Percentiles rank a stretch among this genome's conserved stretches.
phyloP scores from a whole-genome alignment of 768 basidiomycete genomes.

The Rhodosporidiobolus odoratus region DNA sequence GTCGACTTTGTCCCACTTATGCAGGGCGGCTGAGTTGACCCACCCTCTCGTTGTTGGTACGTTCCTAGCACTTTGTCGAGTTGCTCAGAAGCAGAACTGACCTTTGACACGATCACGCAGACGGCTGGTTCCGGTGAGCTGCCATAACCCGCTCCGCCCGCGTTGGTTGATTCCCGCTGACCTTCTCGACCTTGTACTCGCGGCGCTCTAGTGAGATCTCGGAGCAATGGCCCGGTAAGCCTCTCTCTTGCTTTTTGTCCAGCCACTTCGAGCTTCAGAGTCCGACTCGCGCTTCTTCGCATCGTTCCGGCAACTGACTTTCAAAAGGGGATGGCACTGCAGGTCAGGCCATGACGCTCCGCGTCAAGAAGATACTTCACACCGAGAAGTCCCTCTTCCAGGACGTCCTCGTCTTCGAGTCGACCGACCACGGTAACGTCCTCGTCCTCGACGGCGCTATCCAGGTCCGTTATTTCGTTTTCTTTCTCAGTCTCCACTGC shows the following conservation, averaged over 20 bases:
- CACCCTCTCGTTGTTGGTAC: conserved; percentile 48
- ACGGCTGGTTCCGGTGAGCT: conserved; percentile 49
- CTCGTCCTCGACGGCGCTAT: conserved; percentile 91
- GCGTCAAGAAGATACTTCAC: conserved; percentile 92
- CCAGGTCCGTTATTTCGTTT: conserved; percentile 51
- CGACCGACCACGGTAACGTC: conserved; percentile 94
- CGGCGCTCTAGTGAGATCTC: conserved; percentile 46
- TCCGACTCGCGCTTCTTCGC: neutral
- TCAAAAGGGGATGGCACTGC: conserved; percentile 32
- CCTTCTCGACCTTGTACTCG: neutral
- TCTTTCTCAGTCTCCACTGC: neutral
- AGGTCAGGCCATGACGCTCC: conserved; percentile 76
- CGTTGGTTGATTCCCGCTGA: neutral
- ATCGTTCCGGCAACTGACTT: conserved; percentile 22
- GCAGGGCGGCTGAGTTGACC: conserved; percentile 40
- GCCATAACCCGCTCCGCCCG: neutral
- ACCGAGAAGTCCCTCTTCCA: conserved; percentile 88
- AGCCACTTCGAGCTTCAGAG: neutral
- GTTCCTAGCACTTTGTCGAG: conserved; percentile 13
- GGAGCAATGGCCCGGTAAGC: conserved; percentile 50
- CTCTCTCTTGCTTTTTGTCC: neutral
- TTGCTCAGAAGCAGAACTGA: neutral
- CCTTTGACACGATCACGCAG: conserved; percentile 23
- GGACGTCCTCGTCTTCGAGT: conserved; percentile 95
- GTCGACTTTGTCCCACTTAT: neutral